Base-by-base conservation (phyloP, 1,284 basidiomycete genomes). In the Malassezia yamatoensis region DNA sequence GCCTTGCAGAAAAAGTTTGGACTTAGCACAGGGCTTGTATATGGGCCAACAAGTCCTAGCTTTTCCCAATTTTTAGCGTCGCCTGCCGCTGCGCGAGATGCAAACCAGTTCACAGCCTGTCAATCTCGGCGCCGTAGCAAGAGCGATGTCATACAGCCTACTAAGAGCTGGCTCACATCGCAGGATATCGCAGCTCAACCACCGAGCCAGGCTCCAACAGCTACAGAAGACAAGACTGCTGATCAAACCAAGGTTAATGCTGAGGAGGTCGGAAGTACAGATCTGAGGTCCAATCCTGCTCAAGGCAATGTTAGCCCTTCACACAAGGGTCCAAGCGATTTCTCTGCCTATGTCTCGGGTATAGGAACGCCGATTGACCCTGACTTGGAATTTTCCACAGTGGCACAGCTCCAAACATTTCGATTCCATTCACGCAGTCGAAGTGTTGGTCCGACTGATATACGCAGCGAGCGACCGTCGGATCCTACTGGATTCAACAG, bases 371-470 rank as follows among this genome's bases (percentile, higher is more conserved):
- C 67, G 2, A 66, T 73, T 48, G 71, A 73, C 21, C 71, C 71
- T 0, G 71, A 73, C 37, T 61, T 63, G 13, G 71, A 73, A 59
- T 58, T 69, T 1, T 64, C 59, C 1, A 70, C 71, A 1, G 68
- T 72, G 2, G 68, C 70, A 12, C 71, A 73, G 38, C 53, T 72
- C 21, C 70, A 73, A 49, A 64, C 66, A 1, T 73, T 73, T 54
- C 62, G 69, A 10, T 44, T 50, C 1, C 51, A 63, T n/a, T 59
- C 63, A 39, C 61, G 67, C 33, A 67, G 65, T 43, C 51, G 68
- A n/a, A 65, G 64, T 51, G 54, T 61, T 12, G 44, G 43, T 1
- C 51, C 40, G 0, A 32, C 45, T n/a, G 40, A 54, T 39, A 34
- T n/a, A 10, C 46, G 52, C 6, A 10, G 10, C 2, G 45, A 49